Evolutionary conservation across 805 yeast species (phyloP).

Genomic region (Candida cerambycidarum): DNA sequence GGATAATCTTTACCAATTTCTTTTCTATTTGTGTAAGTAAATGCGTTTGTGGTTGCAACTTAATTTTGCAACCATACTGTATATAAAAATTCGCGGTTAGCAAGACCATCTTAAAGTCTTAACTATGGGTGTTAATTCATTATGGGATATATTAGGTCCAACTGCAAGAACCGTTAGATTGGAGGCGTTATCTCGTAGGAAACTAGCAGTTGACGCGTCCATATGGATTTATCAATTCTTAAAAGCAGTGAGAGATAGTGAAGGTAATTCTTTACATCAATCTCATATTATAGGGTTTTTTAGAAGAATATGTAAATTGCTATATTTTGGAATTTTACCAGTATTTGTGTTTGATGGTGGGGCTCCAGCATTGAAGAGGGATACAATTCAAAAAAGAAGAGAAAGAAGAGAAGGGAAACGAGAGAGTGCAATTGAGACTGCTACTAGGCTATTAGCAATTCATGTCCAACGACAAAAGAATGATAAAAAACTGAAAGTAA

Average conservation of each 20-base stretch:
- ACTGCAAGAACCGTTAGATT: constrained; percentile 87
- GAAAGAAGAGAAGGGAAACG: constrained; percentile 73
- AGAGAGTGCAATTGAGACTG: constrained; percentile 70
- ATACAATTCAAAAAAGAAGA: constrained; percentile 71
- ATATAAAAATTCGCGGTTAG: neutral
- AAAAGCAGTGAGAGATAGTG: constrained; percentile 86
- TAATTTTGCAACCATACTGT: constrained; percentile 6
- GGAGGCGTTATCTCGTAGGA: constrained; percentile 76
- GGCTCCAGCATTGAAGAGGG: constrained; percentile 78
- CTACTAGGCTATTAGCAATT: constrained; percentile 74
- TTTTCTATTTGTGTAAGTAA: too few relatives aligned
- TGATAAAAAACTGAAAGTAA: constrained; percentile 6
- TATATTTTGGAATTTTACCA: constrained; percentile 84
- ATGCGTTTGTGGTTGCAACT: constrained; percentile 4
- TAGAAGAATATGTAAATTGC: constrained; percentile 84
- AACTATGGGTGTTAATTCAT: constrained; percentile 90
- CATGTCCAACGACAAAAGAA: constrained; percentile 66
- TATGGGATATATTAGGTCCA: constrained; percentile 91
- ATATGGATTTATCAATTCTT: constrained; percentile 97
- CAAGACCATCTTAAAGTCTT: too few relatives aligned
- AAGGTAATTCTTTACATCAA: constrained; percentile 72
- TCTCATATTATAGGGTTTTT: constrained; percentile 96
- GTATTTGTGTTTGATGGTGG: constrained; percentile 96
- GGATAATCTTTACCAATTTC: too few relatives aligned
- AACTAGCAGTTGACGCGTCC: constrained; percentile 94